A percentile compares a stretch with the other conserved stretches of the same genome.
Evolutionary conservation across 2,329 filamentous ascomycete genomes (phyloP).

Genomic region (Curvularia sp.): DNA sequence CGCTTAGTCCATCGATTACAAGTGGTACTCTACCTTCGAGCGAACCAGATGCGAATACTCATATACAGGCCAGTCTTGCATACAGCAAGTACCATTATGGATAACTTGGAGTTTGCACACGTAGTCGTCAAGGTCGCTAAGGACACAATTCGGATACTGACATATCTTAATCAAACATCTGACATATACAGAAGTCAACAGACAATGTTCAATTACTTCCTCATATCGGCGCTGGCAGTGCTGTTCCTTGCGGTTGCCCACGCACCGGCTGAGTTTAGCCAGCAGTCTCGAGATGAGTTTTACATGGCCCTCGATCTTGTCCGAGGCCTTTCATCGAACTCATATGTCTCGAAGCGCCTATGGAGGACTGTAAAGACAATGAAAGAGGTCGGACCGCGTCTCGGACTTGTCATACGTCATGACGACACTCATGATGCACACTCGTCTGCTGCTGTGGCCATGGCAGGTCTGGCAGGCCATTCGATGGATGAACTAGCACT

Average conservation of each 20-base stretch:
- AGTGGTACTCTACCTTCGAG: constrained; percentile 82
- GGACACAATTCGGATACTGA: constrained; percentile 76
- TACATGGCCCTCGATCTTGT: constrained; percentile 79
- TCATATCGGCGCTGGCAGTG: constrained; percentile 76
- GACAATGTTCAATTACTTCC: constrained; percentile 81
- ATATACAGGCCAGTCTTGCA: constrained; percentile 89
- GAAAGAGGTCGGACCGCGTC: constrained; percentile 73
- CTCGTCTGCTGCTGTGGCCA: constrained; percentile 68
- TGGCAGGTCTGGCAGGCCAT: constrained; percentile 70
- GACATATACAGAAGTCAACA: constrained; percentile 76
- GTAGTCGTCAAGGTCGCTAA: constrained; percentile 77
- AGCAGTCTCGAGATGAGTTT: constrained; percentile 75
- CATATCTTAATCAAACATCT: constrained; percentile 73
- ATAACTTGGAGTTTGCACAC: constrained; percentile 75
- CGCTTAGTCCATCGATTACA: constrained; percentile 76
- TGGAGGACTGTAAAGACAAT: constrained; percentile 76
- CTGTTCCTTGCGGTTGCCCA: constrained; percentile 80
- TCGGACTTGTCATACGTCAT: constrained; percentile 64
- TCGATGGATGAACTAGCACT: constrained; percentile 65
- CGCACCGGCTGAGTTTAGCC: constrained; percentile 74
- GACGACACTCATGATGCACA: constrained; percentile 61
- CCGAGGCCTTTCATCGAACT: constrained; percentile 73
- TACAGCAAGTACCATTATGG: constrained; percentile 81
- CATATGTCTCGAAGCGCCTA: constrained; percentile 73
- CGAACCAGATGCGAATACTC: constrained; percentile 89